phyloP scores from a whole-genome alignment of 2,329 filamentous ascomycete species.

The Emergomyces orientalis region DNA sequence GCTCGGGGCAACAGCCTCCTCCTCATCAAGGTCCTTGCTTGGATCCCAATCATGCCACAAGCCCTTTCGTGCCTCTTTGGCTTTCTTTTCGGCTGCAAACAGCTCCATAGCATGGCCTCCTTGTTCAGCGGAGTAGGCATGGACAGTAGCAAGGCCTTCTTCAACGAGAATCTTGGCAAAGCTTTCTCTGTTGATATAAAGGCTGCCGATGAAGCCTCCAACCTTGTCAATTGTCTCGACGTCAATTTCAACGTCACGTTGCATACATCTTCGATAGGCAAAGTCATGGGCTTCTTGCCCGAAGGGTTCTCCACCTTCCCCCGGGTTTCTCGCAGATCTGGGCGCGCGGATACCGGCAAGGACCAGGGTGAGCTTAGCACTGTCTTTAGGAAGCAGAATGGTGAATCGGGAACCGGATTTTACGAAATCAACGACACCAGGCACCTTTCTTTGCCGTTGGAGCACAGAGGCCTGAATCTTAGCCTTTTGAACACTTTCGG shows the following conservation, averaged over 20 bases:
- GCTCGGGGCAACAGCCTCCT: constrained; percentile 42
- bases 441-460: constrained; percentile 83
- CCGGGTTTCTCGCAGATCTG: constrained; percentile 68
- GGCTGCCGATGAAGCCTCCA: constrained; percentile 89
- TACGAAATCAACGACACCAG: constrained; percentile 91
- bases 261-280: constrained; percentile 76
- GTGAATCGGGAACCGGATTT: constrained; percentile 95
- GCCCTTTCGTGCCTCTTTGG: constrained; percentile 80
- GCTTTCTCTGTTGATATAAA: constrained; percentile 91
- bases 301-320: constrained; percentile 81
- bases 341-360: constrained; percentile 88
- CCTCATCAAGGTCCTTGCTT: constrained; percentile 63
- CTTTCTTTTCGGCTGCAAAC: constrained; percentile 74
- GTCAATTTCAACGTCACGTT: constrained; percentile 93
- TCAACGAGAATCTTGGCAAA: constrained; percentile 90
- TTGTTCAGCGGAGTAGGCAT: constrained; percentile 93
- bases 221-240: constrained; percentile 93
- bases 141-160: constrained; percentile 85
- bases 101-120: constrained; percentile 81
- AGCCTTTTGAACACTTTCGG: constrained; percentile 85
- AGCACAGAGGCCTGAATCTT: constrained; percentile 86
- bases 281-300: constrained; percentile 91
- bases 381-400: constrained; percentile 81
- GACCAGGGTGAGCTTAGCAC: constrained; percentile 89
- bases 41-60: constrained; percentile 95